Evolutionary conservation across 495 filamentous ascomycete genomes (phyloP).

Genomic region (Eremomyces bilateralis): DNA sequence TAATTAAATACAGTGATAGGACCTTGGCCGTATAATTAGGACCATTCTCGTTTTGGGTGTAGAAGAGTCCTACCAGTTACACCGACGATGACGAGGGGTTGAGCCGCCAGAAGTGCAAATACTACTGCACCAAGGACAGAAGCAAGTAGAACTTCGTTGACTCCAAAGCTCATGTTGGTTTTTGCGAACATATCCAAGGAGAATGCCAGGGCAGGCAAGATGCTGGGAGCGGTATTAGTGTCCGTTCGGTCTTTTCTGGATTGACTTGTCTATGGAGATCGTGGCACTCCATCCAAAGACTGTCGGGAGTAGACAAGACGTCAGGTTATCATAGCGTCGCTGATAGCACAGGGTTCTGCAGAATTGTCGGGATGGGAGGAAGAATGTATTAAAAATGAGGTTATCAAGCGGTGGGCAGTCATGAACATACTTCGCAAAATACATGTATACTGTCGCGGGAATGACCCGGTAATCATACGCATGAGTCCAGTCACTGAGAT

Average conservation of each 20-base stretch:
- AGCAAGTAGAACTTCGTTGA: constrained; percentile 26
- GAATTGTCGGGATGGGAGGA: too few species aligned
- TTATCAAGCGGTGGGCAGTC: too few species aligned
- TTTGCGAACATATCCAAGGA: constrained; percentile 22
- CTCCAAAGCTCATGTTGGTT: constrained; percentile 22
- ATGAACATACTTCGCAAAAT: constrained; percentile 23
- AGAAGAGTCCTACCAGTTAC: constrained; percentile 39
- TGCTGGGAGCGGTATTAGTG: constrained; percentile 8
- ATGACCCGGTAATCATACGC: constrained; percentile 23
- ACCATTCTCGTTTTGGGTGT: constrained; percentile 1
- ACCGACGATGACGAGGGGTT: constrained; percentile 47
- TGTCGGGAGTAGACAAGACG: too few species aligned
- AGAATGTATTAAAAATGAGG: too few species aligned
- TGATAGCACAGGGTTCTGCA: too few species aligned
- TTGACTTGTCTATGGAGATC: too few species aligned
- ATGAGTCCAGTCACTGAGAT: constrained; percentile 22
- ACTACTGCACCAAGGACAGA: constrained; percentile 22
- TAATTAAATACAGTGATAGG: constrained; percentile 24
- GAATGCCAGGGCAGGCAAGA: constrained; percentile 26
- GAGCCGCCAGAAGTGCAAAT: constrained; percentile 15
- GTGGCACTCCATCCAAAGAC: too few species aligned
- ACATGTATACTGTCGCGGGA: constrained; percentile 22
- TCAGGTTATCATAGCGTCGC: too few species aligned
- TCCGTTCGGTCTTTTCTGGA: too few species aligned
- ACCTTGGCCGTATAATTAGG: constrained; percentile 5